phyloP scores from a whole-genome alignment of 2,329 filamentous ascomycete species.

The Fusarium sulawesiense region DNA sequence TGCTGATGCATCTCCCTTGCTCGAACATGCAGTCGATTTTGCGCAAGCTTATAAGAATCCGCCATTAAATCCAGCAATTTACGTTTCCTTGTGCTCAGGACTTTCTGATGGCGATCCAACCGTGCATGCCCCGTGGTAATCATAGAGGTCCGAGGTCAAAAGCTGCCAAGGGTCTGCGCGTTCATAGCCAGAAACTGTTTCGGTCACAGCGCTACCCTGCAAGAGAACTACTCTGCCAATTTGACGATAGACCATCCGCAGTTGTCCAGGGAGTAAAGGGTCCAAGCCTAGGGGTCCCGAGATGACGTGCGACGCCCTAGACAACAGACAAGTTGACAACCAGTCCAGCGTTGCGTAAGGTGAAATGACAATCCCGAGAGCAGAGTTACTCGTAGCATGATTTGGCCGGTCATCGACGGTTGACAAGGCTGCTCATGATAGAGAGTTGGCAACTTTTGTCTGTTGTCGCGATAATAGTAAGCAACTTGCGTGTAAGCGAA shows the following conservation, averaged over 20 bases:
- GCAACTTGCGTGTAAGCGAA: not conserved
- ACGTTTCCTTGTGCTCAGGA: not conserved
- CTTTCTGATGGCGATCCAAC: not conserved
- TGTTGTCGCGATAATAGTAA: not conserved
- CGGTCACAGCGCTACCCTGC: not conserved
- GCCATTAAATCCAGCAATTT: not conserved
- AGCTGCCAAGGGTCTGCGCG: not conserved
- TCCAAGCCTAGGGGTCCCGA: not conserved
- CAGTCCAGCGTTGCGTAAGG: not conserved
- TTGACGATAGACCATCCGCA: not conserved
- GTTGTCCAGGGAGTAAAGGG: not conserved
- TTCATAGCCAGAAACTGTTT: conserved; percentile 14
- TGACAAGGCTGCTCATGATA: not conserved
- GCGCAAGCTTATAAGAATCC: not conserved
- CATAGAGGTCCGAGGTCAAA: not conserved
- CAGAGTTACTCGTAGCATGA: not conserved
- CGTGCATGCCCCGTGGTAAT: not conserved
- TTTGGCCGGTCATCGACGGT: not conserved
- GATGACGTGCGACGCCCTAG: not conserved
- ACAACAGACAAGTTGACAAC: not conserved
- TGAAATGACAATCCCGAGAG: not conserved
- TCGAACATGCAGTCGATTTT: not conserved
- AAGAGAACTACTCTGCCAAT: not conserved
- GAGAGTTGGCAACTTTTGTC: not conserved
- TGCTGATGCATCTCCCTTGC: not conserved